These are phyloP conservation scores for Torulaspora microellipsoides DNA, from an alignment of 805 yeast genomes.

Conservation along the genomic window DNA sequence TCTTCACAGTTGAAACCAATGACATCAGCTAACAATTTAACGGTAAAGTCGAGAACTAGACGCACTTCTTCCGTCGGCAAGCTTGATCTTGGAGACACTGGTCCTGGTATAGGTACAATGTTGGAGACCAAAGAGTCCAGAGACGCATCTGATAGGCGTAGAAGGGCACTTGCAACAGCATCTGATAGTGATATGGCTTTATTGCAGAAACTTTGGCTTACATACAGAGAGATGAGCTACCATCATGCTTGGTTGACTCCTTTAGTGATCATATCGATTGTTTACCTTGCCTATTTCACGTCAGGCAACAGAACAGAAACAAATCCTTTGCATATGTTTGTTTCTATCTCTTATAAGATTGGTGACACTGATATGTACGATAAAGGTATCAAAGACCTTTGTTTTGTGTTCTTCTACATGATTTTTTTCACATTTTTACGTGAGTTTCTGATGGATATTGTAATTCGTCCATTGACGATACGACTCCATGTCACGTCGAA, in stretches of 20 bases:
- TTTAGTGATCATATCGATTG: constrained; percentile 41
- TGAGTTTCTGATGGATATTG: constrained; percentile 82
- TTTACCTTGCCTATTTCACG: constrained; percentile 45
- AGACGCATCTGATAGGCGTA: constrained; percentile 37
- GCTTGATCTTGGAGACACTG: constrained; percentile 67
- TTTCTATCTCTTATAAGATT: constrained; percentile 60
- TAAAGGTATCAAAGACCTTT: constrained; percentile 80
- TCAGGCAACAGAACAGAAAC: constrained; percentile 54
- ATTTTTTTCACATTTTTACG: constrained; percentile 84
- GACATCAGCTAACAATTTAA: constrained; percentile 11
- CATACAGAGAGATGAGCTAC: constrained; percentile 53
- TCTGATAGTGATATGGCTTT: constrained; percentile 48
- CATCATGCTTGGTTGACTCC: constrained; percentile 72
- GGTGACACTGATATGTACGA: constrained; percentile 65
- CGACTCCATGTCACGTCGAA: constrained; percentile 36
- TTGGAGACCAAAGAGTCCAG: constrained; percentile 42
- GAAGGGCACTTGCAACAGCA: constrained; percentile 31
- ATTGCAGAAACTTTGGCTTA: constrained; percentile 50
- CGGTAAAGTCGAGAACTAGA: constrained; percentile 29
- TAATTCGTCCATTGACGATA: constrained; percentile 73
- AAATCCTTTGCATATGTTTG: constrained; percentile 60
- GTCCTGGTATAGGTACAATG: constrained; percentile 66
- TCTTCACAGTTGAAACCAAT: constrained; percentile 29
- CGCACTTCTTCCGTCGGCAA: constrained; percentile 72
- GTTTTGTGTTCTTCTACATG: constrained; percentile 75